Base-by-base conservation (phyloP, 1,139 yeast genomes). In the Yamadazyma oceani region DNA sequence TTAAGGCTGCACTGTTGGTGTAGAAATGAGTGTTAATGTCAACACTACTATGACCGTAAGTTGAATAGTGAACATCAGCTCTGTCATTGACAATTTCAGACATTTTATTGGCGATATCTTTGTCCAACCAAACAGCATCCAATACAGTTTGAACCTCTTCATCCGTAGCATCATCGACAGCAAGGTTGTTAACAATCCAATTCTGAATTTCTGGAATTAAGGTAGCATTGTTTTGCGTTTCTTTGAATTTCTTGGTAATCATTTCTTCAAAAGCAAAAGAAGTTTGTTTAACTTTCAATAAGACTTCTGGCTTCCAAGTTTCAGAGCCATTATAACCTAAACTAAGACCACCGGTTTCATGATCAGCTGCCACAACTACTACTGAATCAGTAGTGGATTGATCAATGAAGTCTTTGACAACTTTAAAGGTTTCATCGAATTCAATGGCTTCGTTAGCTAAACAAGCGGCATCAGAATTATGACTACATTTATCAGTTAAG, bases 401-500 rank as follows among this genome's bases (percentile, higher is more conserved):
- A 44, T 82, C 77, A 32, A 84, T 85, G 57, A 78, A 87, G 29
- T 84, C 79, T 34, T 75, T 59, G 2, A 81, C 95, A 7, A 84
- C 83, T 43, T 72, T 57, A 60, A 84, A 85, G 3, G 95, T 88
- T 37, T 74, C 78, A 56, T 86, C 95, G 56, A 79, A 88, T 12
- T 71, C 75, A 51, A 69, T 60, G 8, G 66, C 67, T 53, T 69
- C 75, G 42, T 69, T 53, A 3, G 66, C 69, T 34, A 47, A 51
- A 36, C 58, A 55, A 21, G 57, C 55, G 8, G 96, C 88, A 57
- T 88, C 96, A 53, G 88, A 87, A 49, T 75, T 79, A 58, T 88
- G 96, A 25, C 95, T 95, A 5, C 95, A 95, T 57, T 88, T 96
- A 61, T 88, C 97, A 50, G 88, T 86, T 60, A 95, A 74, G 10